phyloP scores from a whole-genome alignment of 78 protist genomes.

The Dictyostelium firmibasis region DNA sequence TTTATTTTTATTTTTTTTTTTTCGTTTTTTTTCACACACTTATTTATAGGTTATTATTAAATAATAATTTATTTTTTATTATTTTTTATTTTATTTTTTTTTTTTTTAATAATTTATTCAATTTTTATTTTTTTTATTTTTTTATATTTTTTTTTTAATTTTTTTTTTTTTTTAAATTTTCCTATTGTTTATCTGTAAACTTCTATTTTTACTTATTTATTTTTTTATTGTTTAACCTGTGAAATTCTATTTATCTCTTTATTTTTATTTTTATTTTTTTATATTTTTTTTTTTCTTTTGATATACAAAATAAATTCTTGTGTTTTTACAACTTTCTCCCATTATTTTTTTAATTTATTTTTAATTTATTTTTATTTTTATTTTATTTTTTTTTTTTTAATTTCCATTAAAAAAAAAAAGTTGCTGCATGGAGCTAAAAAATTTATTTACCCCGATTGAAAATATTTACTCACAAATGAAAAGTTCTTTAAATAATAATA shows the following conservation, averaged over 20 bases:
- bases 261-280: too few species aligned
- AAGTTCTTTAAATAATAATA: background rate
- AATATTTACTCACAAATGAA: slow-evolving; percentile 1
- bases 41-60: background rate
- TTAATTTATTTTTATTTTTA: background rate
- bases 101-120: background rate
- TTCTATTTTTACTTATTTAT: background rate
- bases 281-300: too few species aligned
- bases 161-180: background rate
- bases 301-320: background rate
- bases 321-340: background rate
- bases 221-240: background rate
- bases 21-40: background rate
- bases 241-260: too few species aligned
- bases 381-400: background rate
- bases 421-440: background rate
- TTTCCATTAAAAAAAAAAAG: background rate
- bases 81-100: background rate
- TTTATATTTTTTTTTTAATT: background rate
- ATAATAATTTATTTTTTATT: background rate
- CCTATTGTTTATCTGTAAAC: background rate
- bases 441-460: background rate
- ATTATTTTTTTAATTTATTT: background rate
- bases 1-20: background rate
- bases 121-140: too few species aligned